These are phyloP conservation scores for Fomitopsis serialis DNA, from an alignment of 768 basidiomycete genomes.

Conservation along the genomic window DNA sequence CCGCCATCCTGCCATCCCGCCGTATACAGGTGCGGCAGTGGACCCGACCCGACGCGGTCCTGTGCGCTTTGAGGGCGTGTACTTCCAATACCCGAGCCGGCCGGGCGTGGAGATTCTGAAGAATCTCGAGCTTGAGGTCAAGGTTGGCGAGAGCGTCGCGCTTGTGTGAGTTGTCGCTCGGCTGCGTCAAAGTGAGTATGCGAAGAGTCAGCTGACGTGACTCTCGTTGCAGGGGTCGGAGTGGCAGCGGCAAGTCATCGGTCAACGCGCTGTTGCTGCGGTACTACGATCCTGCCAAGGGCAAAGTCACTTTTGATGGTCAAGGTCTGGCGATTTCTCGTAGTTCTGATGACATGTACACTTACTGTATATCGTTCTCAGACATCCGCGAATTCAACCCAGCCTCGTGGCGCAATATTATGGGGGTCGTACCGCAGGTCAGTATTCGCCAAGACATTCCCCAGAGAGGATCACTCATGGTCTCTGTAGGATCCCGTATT, in stretches of 20 bases:
- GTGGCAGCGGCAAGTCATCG: constrained; percentile 93
- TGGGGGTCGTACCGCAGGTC: constrained; percentile 91
- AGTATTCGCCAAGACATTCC: not conserved
- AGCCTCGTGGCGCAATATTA: constrained; percentile 81
- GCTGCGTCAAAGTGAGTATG: not conserved
- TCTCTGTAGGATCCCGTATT: constrained; percentile 64
- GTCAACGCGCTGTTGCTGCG: constrained; percentile 81
- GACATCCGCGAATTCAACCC: constrained; percentile 86
- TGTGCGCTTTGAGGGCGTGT: constrained; percentile 77
- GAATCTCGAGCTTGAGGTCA: constrained; percentile 75
- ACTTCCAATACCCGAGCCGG: constrained; percentile 88
- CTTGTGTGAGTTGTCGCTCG: constrained; percentile 66
- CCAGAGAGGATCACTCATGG: not conserved
- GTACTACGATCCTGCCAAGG: constrained; percentile 86
- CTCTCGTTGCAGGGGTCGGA: constrained; percentile 59
- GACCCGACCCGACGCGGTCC: constrained; percentile 53
- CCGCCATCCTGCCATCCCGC: constrained; percentile 67
- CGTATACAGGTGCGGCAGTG: constrained; percentile 55
- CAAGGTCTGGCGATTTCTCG: constrained; percentile 48
- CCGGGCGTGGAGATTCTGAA: constrained; percentile 76
- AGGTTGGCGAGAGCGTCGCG: constrained; percentile 83
- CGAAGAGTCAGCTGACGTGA: not conserved
- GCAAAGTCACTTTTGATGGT: constrained; percentile 80
- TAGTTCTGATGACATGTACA: not conserved
- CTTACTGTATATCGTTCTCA: no score